Base-by-base conservation (phyloP, 805 yeast species). In the Hanseniaspora meyeri region DNA sequence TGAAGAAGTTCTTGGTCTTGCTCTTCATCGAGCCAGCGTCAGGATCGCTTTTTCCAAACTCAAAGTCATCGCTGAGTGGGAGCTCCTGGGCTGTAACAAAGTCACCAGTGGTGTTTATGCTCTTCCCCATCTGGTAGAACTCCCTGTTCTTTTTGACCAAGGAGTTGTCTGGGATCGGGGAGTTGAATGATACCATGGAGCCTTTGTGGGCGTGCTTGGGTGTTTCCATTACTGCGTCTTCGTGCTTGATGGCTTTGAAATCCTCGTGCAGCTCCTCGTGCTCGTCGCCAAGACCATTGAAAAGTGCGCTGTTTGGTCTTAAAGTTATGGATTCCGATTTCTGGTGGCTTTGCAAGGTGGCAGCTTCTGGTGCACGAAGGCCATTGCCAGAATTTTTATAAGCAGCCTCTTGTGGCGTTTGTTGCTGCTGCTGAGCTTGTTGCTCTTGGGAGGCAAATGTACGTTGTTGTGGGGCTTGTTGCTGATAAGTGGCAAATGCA, bases 81-180 rank as follows among this genome's bases (percentile, higher is more conserved):
- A 64, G 62, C 40, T 66, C 69, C 39, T 63, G 62, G 1, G 70
- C 70, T 4, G 70, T 67, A 4, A 65, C 63, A 48, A 61, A 67
- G 8, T 57, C 64, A 42, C 60, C 61, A 8, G 61, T 63, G 45
- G 64, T 64, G 9, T 67, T 64, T 6, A 65, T 57, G 38, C 64
- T 62, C n/a, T 66, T 63, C 3, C 66, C 62, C 16, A 64, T 47
- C 32, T 59, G 61, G 43, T 67, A 64, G 16, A 64, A 58, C 12
- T 60, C 59, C 20, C 57, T 58, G 9, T 58, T 57, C 48, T 65
- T 66, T 4, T 48, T 43, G 1, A 65, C 65, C 6, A 45, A 29
- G 2, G 47, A 37, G 12, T 37, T 29, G 2, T 68, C 62, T 24
- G 62, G 63, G n/a, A 27, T 36, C 43, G 67, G 66, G 5, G 66